Evolutionary conservation across 2,329 filamentous ascomycete genomes (phyloP).

Genomic region (Teratosphaeria gauchensis): DNA sequence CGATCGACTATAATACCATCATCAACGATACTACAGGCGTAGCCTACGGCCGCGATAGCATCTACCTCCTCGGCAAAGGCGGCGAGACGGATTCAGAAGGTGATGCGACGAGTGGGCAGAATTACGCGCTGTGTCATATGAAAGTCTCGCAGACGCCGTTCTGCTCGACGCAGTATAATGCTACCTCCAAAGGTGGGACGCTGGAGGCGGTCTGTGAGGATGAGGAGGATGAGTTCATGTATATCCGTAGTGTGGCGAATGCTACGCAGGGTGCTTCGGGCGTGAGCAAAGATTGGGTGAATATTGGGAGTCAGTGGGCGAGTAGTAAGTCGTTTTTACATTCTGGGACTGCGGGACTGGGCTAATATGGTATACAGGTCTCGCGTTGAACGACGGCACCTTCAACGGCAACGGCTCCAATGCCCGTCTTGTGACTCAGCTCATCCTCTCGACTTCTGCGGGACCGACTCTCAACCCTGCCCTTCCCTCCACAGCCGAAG

Average conservation of each 20-base stretch:
- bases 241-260: constrained; percentile 41
- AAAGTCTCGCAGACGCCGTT: constrained; percentile 52
- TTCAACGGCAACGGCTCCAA: constrained; percentile 35
- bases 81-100: constrained; percentile 4
- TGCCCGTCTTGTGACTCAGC: constrained; percentile 34
- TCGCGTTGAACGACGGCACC: constrained; percentile 36
- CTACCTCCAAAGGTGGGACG: constrained; percentile 42
- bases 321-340: constrained; percentile 20
- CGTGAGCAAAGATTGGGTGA: constrained; percentile 32
- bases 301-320: constrained; percentile 35
- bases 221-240: constrained; percentile 44
- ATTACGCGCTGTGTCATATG: constrained; percentile 60
- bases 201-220: constrained; percentile 56
- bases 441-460: constrained; percentile 25
- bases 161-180: constrained; percentile 53
- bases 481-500: constrained; percentile 63
- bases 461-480: constrained; percentile 35
- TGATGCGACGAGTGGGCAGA: constrained; percentile 8
- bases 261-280: constrained; percentile 44
- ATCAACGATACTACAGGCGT: constrained; percentile 39
- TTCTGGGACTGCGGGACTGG: too few species aligned
- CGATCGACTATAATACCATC: constrained; percentile 57
- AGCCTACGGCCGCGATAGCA: constrained; percentile 38
- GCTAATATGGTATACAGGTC: too few species aligned
- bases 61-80: constrained; percentile 57